Conservation (phyloP, 2,329 filamentous ascomycete species). For the Alternaria incomplexa region DNA sequence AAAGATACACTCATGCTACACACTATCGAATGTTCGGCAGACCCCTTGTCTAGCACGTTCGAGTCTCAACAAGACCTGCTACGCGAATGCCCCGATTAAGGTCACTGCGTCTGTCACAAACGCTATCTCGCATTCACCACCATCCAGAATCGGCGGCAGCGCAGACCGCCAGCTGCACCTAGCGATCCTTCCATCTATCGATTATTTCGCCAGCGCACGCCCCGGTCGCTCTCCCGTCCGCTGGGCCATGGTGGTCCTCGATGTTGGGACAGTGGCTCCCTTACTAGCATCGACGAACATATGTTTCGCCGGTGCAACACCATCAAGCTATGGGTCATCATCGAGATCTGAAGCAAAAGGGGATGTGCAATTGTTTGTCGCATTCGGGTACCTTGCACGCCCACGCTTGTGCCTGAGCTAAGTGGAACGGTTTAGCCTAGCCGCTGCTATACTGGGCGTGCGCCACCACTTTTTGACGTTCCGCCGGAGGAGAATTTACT, state of each 20-base stretch:
- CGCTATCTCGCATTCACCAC: conserved; percentile 6
- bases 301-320: conserved; percentile 4
- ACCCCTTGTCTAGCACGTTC: conserved; percentile 14
- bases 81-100: conserved; percentile 7
- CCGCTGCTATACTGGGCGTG: conserved; percentile 10
- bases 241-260: conserved; percentile 2
- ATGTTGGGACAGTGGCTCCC: conserved; percentile 2
- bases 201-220: conserved; percentile 1
- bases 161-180: conserved; percentile 4
- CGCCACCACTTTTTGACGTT: conserved; percentile 4
- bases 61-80: conserved; percentile 13
- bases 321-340: not conserved
- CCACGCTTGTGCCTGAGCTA: conserved; percentile 5
- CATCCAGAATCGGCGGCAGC: conserved; percentile 7
- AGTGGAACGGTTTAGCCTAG: conserved; percentile 5
- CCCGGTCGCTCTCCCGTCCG: conserved; percentile 13
- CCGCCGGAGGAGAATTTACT: conserved; percentile 10
- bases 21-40: conserved; percentile 14
- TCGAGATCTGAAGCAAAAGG: not conserved
- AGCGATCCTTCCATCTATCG: conserved; percentile 8
- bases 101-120: conserved; percentile 13
- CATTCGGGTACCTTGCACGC: conserved; percentile 1
- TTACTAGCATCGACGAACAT: conserved; percentile 2
- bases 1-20: conserved; percentile 15
- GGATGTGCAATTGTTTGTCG: not conserved